A percentile compares a stretch with the other conserved stretches of the same genome.
phyloP scores from a whole-genome alignment of 257 asterid species.

The Capsicum baccatum region DNA sequence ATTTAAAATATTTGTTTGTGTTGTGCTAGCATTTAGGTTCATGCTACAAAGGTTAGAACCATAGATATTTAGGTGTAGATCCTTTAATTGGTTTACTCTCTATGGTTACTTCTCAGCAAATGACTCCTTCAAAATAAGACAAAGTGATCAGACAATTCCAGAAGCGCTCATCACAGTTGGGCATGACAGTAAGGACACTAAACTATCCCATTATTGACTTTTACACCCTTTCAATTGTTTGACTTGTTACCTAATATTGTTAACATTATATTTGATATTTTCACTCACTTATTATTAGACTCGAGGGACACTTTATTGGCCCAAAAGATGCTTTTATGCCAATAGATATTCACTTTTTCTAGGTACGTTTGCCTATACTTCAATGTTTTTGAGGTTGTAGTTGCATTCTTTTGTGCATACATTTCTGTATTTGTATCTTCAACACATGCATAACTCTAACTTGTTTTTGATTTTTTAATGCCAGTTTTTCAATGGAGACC shows the following conservation, averaged over 20 bases:
- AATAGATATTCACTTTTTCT: constrained; percentile 79
- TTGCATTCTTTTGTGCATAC: no score
- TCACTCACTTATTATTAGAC: constrained; percentile 63
- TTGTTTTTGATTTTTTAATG: no score
- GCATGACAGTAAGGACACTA: constrained; percentile 58
- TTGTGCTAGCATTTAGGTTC: constrained; percentile 1
- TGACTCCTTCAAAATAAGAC: constrained; percentile 90
- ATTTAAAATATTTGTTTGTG: background rate
- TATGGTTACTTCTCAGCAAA: constrained; percentile 59
- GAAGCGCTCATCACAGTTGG: constrained; percentile 85
- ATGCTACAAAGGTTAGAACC: background rate
- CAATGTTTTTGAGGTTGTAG: no score
- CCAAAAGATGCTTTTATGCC: constrained; percentile 82
- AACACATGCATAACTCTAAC: no score
- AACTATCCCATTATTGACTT: background rate
- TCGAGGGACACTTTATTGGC: constrained; percentile 65
- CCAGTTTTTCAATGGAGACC: no score
- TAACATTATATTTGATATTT: background rate
- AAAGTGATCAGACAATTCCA: constrained; percentile 92
- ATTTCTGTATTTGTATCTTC: no score
- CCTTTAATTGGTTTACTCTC: constrained; percentile 3
- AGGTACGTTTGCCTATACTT: constrained; percentile 44
- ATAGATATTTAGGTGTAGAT: background rate
- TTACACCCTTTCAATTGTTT: background rate
- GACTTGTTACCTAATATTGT: background rate